Conservation (phyloP, 768 basidiomycete species). For the Agrocybe praecox region DNA sequence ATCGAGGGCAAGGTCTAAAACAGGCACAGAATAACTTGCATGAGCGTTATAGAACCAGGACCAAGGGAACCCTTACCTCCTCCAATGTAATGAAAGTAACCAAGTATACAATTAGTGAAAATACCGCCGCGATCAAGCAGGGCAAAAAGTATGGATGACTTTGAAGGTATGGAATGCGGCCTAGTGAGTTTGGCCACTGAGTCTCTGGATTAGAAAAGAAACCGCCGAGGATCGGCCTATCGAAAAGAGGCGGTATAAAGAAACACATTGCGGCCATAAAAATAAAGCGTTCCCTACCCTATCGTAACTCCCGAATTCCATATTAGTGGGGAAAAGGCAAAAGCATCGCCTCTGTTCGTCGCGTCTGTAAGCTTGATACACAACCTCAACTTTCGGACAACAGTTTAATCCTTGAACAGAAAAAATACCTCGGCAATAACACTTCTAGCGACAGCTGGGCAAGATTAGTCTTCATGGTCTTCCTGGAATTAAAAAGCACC, state of each 20-base stretch:
- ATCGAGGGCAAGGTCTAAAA: constrained; percentile 35
- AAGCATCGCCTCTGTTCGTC: constrained; percentile 41
- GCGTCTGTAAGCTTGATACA: constrained; percentile 15
- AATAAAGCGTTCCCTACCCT: constrained; percentile 41
- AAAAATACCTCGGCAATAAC: constrained; percentile 44
- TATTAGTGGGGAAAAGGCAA: constrained; percentile 32
- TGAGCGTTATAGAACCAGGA: too few relatives aligned
- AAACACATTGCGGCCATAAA: constrained; percentile 35
- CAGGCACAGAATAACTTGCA: constrained; percentile 7
- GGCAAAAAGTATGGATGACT: constrained; percentile 50
- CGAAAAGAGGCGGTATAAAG: constrained; percentile 28
- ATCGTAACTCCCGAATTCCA: constrained; percentile 36
- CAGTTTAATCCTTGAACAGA: too few relatives aligned
- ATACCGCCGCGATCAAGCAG: constrained; percentile 36
- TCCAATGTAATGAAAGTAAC: constrained; percentile 39
- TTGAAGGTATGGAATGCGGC: constrained; percentile 34
- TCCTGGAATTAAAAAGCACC: not conserved
- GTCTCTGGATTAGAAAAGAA: constrained; percentile 58
- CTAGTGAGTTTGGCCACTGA: constrained; percentile 60
- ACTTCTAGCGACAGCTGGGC: constrained; percentile 49
- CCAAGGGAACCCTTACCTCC: constrained; percentile 32
- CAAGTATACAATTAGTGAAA: constrained; percentile 35
- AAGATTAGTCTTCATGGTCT: constrained; percentile 36
- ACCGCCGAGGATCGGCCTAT: constrained; percentile 65
- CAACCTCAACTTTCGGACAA: too few relatives aligned